These are phyloP conservation scores for Pseudopyrenochaeta lycopersici DNA, from an alignment of 2,329 filamentous ascomycete genomes.

Conservation along the genomic window DNA sequence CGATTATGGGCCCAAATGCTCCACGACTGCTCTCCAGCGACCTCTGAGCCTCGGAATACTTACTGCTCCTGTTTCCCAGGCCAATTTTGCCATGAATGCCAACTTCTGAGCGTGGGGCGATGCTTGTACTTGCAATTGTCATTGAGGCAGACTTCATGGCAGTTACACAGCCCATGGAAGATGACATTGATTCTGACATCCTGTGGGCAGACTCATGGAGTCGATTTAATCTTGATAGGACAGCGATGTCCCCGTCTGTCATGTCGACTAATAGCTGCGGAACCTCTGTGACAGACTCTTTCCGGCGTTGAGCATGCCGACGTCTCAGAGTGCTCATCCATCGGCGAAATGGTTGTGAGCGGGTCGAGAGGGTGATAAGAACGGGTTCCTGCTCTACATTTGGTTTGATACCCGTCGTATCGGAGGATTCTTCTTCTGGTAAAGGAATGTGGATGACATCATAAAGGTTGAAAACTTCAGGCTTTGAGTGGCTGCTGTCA, in stretches of 20 bases:
- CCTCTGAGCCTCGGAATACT: constrained; percentile 67
- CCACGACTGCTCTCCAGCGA: constrained; percentile 66
- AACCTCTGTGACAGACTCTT: constrained; percentile 45
- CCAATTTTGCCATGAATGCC: constrained; percentile 67
- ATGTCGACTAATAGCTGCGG: constrained; percentile 49
- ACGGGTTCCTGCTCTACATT: constrained; percentile 5
- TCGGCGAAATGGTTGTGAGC: constrained; percentile 67
- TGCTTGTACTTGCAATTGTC: constrained; percentile 77
- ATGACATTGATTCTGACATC: constrained; percentile 68
- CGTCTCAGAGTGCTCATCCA: constrained; percentile 77
- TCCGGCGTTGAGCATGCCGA: constrained; percentile 55
- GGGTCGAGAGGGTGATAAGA: constrained; percentile 1
- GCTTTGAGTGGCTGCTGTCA: constrained; percentile 22
- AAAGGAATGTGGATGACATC: constrained; percentile 43
- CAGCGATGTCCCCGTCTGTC: constrained; percentile 11
- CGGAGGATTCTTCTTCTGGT: constrained; percentile 29
- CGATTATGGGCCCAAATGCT: constrained; percentile 60
- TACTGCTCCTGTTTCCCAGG: constrained; percentile 68
- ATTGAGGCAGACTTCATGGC: constrained; percentile 82
- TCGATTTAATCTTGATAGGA: constrained; percentile 14
- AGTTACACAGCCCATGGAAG: constrained; percentile 82
- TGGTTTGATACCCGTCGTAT: constrained; percentile 25
- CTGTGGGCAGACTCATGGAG: constrained; percentile 42
- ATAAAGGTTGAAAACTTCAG: constrained; percentile 38
- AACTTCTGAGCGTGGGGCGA: constrained; percentile 66